Evolutionary conservation across 345 rosid species (phyloP), one percentile per base, ranked within the genome.

Genomic region (Chamaenerion angustifolium): DNA sequence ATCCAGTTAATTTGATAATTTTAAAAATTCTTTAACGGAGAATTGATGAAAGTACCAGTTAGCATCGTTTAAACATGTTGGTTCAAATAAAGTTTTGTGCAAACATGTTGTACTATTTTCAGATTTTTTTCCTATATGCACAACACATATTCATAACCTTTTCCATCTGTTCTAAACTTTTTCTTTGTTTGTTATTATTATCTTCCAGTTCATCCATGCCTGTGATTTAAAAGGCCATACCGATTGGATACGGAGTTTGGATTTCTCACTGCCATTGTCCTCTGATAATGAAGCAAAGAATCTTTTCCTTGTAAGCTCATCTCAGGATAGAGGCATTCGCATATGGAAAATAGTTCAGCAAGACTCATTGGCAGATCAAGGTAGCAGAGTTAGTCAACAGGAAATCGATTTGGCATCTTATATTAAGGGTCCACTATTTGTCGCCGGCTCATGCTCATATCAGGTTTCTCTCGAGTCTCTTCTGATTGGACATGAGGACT

Each of bases 181-280:
- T 48, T 53, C 47, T n/a, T 17, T 31, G 55, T 47, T n/a, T 10
- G 25, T 60, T 49, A 21, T 58, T 56, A 48, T 41, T 45, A 25
- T 55, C 51, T 61, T 11, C 51, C 74, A 89, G 95, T 82, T 84
- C 66, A 70, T 71, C 44, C 80, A 48, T 62, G 87, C 79, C 60
- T 87, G 93, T 68, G 95, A 82, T 68, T 71, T 92, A 61, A 87
- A 87, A 77, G 98, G 88, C 60, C 98, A 84, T 77, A 75, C 82
- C 0, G 95, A 92, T 68, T 84, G 98, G 98, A 80, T 92, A 51
- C 71, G 94, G 54, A 82, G 95, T 72, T 72, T 92, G 73, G 95
- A 92, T 75, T 87, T 92, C 95, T 84, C 98, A 12, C 59, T 84
- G 59, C 96, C 82, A 12, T 43, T 74, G 57, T 56, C 58, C 46